Conservation (phyloP, 352 stramenopile species). For the Blastocystis sp. region DNA sequence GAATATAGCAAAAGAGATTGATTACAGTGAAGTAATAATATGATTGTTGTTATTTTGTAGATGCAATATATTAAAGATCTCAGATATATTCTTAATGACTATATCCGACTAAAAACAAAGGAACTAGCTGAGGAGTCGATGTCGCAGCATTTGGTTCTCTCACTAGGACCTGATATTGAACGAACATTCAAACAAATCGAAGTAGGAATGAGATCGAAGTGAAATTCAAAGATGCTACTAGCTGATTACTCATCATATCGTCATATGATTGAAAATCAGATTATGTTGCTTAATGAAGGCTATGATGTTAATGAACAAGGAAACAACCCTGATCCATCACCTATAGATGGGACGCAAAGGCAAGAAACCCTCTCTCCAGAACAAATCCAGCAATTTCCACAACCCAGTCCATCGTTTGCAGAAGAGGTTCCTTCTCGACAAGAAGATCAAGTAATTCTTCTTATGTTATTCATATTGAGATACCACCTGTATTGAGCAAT, state of each 20-base stretch:
- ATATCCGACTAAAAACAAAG: not conserved
- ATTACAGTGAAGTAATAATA: not conserved
- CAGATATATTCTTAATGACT: slow-evolving; percentile 38
- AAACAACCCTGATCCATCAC: not conserved
- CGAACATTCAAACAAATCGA: not conserved
- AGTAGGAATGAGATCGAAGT: not conserved
- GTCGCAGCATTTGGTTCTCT: not conserved
- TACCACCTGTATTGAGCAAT: too few species aligned
- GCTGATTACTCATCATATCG: slow-evolving; percentile 16
- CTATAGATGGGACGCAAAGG: not conserved
- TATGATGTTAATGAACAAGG: not conserved
- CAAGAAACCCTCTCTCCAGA: too few species aligned
- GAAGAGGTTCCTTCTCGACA: too few species aligned
- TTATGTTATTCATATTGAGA: too few species aligned
- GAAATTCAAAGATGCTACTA: not conserved
- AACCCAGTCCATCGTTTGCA: too few species aligned
- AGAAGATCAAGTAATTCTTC: too few species aligned
- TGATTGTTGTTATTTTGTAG: not conserved
- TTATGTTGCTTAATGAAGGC: not conserved
- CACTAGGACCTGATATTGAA: not conserved
- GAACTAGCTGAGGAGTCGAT: not conserved
- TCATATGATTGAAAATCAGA: slow-evolving; percentile 25
- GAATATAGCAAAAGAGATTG: not conserved
- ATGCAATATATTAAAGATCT: slow-evolving; percentile 1
- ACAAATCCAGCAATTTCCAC: too few species aligned